Evolutionary conservation across 257 asterid genomes (phyloP).

Genomic region (Plantago elongata): DNA sequence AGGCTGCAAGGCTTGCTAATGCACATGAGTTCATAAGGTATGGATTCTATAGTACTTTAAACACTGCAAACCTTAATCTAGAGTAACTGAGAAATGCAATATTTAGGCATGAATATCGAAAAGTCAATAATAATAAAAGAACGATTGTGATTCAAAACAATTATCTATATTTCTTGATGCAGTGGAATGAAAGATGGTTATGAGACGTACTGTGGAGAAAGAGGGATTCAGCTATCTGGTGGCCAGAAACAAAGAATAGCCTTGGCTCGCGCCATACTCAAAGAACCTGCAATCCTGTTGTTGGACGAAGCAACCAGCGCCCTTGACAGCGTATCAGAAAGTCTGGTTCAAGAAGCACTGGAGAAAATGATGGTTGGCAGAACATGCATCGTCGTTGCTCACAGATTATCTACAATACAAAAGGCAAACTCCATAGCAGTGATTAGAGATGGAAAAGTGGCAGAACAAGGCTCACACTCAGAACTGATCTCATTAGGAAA

Average conservation of each 20-base stretch:
- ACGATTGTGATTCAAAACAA: background rate
- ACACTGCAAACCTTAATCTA: background rate
- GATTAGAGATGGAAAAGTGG: conserved; percentile 62
- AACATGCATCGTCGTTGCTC: conserved; percentile 76
- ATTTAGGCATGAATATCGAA: background rate
- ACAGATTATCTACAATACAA: conserved; percentile 64
- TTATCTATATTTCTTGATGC: conserved; percentile 16
- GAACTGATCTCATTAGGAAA: conserved; percentile 55
- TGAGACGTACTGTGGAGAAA: conserved; percentile 69
- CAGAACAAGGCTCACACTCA: conserved; percentile 71
- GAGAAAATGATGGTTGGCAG: conserved; percentile 69
- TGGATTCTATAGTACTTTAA: background rate
- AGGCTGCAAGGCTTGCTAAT: conserved; percentile 69
- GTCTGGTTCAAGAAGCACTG: conserved; percentile 69
- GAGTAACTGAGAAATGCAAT: background rate
- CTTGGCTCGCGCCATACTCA: conserved; percentile 71
- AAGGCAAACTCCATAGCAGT: conserved; percentile 67
- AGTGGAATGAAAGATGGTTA: conserved; percentile 82
- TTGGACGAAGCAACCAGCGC: conserved; percentile 87
- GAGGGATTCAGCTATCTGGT: conserved; percentile 74
- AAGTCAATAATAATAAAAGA: background rate
- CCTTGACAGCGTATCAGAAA: conserved; percentile 69
- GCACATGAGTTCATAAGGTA: conserved; percentile 84
- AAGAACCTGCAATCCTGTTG: conserved; percentile 60
- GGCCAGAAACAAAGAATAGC: conserved; percentile 83